These are phyloP conservation scores for Tylopilus felleus DNA, from an alignment of 768 basidiomycete genomes.

Conservation along the genomic window DNA sequence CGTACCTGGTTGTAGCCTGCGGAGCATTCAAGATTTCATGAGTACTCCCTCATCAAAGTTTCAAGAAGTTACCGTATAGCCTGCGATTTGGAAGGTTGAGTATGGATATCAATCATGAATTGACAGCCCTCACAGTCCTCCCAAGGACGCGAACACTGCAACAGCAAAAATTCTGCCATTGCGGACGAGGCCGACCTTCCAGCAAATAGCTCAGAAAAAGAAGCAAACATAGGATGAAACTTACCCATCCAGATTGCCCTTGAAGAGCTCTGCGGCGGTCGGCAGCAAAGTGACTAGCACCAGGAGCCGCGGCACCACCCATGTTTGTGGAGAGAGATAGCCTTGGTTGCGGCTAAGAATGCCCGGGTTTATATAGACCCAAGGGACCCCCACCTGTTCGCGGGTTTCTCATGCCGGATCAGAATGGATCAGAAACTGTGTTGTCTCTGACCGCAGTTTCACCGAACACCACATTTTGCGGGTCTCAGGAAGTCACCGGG, in stretches of 20 bases:
- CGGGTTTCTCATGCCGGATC: neutral
- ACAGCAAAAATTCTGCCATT: neutral
- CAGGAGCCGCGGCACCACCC: slow-evolving; percentile 36
- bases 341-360: neutral
- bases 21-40: neutral
- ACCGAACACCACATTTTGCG: no score
- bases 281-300: slow-evolving; percentile 26
- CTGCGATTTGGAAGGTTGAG: neutral
- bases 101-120: neutral
- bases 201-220: neutral
- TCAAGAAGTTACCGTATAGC: neutral
- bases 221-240: neutral
- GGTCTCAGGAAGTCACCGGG: no score
- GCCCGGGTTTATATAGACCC: neutral
- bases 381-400: neutral
- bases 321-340: slow-evolving; percentile 26
- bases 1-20: slow-evolving; percentile 51
- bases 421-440: neutral
- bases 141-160: neutral
- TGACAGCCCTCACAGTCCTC: neutral
- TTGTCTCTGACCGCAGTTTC: neutral
- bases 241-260: neutral
- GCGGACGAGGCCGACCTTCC: neutral
- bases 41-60: neutral
- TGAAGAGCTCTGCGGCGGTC: neutral